Percentiles rank a stretch among this genome's conserved stretches.
Evolutionary conservation across 306 rosid genomes (phyloP).

Genomic region (Gastrolobium villosum): DNA sequence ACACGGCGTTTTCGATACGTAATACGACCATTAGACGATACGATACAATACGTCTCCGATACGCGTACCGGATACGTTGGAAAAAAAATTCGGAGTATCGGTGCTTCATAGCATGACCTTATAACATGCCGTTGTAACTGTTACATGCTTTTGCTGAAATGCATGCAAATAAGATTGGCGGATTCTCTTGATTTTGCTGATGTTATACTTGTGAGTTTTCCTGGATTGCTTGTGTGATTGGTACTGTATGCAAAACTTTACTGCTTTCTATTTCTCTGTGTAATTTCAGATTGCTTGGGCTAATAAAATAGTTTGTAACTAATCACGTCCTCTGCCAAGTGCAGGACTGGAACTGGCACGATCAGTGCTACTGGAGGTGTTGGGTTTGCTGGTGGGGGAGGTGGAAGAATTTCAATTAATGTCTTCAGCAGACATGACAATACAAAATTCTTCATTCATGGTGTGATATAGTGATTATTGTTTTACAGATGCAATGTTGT

Average conservation of each 20-base stretch:
- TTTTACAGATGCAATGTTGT: slow-evolving; percentile 31
- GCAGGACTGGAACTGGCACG: slow-evolving; percentile 94
- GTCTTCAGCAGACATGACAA: slow-evolving; percentile 89
- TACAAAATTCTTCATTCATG: slow-evolving; percentile 74
- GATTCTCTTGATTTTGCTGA: slow-evolving; percentile 6
- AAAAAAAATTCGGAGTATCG: too few relatives aligned
- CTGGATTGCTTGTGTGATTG: neutral
- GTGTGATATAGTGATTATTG: slow-evolving; percentile 56
- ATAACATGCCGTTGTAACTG: neutral
- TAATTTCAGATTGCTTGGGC: slow-evolving; percentile 46
- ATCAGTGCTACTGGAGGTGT: slow-evolving; percentile 87
- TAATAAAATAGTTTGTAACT: slow-evolving; percentile 50
- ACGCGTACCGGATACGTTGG: too few relatives aligned
- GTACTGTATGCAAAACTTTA: slow-evolving; percentile 23
- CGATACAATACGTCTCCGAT: too few relatives aligned
- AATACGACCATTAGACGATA: too few relatives aligned
- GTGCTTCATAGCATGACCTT: too few relatives aligned
- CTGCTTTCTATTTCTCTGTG: slow-evolving; percentile 32
- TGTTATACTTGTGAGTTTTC: slow-evolving; percentile 12
- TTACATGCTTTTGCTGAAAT: slow-evolving; percentile 27
- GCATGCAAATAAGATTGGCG: neutral
- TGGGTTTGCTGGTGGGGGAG: slow-evolving; percentile 99
- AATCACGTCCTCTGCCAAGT: slow-evolving; percentile 54
- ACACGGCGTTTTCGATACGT: too few relatives aligned
- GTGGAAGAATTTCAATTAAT: slow-evolving; percentile 87